These are phyloP conservation scores for Taphrina confusa DNA, from an alignment of 1,139 yeast genomes.

Conservation along the genomic window DNA sequence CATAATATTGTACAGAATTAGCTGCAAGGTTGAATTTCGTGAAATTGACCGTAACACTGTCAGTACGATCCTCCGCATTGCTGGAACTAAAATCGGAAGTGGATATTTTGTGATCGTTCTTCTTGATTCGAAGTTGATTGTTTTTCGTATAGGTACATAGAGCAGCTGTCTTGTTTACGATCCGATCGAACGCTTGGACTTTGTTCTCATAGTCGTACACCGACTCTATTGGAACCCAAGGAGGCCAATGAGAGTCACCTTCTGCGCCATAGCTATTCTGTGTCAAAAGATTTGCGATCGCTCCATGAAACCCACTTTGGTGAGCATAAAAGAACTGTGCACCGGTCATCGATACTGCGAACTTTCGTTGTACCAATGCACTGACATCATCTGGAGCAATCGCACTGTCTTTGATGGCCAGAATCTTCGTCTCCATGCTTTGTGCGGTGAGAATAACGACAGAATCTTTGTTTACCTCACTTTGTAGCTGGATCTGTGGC, in stretches of 20 bases:
- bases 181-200: slow-evolving; percentile 57
- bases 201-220: slow-evolving; percentile 61
- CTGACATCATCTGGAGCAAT: slow-evolving; percentile 54
- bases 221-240: slow-evolving; percentile 56
- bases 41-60: slow-evolving; percentile 59
- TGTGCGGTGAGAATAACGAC: slow-evolving; percentile 72
- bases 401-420: slow-evolving; percentile 57
- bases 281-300: slow-evolving; percentile 51
- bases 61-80: slow-evolving; percentile 45
- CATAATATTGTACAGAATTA: slow-evolving; percentile 71
- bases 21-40: slow-evolving; percentile 70
- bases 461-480: slow-evolving; percentile 63
- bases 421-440: slow-evolving; percentile 66
- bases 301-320: slow-evolving; percentile 52
- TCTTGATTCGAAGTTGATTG: slow-evolving; percentile 58
- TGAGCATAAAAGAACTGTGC: slow-evolving; percentile 71
- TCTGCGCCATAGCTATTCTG: slow-evolving; percentile 49
- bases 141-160: slow-evolving; percentile 67
- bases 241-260: slow-evolving; percentile 42
- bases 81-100: slow-evolving; percentile 23
- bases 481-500: slow-evolving; percentile 82
- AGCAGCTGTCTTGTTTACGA: slow-evolving; percentile 65
- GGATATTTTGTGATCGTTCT: slow-evolving; percentile 39
- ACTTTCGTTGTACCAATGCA: slow-evolving; percentile 65
- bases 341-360: slow-evolving; percentile 66